phyloP scores from a whole-genome alignment of 2,329 filamentous ascomycete genomes.

The Emmonsiellopsis sp. region DNA sequence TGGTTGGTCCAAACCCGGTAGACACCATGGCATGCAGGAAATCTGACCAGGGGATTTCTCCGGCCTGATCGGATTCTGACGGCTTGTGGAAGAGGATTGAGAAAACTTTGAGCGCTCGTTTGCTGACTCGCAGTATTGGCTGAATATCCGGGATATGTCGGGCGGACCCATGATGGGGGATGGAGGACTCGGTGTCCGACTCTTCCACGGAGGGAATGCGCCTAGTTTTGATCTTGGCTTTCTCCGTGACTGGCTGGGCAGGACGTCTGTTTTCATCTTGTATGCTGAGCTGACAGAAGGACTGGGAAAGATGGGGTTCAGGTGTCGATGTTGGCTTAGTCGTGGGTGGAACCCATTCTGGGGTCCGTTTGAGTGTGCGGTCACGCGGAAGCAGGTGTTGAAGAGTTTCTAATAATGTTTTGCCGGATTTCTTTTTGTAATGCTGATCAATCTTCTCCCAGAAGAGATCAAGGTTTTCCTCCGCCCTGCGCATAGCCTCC shows the following conservation, averaged over 20 bases:
- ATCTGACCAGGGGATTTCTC: slow-evolving; percentile 44
- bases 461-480: slow-evolving; percentile 40
- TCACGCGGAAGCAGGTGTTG: slow-evolving; percentile 1
- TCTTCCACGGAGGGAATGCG: neutral
- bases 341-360: slow-evolving; percentile 36
- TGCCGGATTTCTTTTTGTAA: neutral
- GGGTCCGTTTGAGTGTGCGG: slow-evolving; percentile 35
- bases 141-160: slow-evolving; percentile 9
- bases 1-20: slow-evolving; percentile 44
- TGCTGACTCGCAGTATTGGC: slow-evolving; percentile 23
- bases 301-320: neutral
- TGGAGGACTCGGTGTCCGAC: neutral
- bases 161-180: neutral
- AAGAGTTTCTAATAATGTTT: slow-evolving; percentile 3
- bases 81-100: slow-evolving; percentile 31
- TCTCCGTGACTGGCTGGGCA: neutral
- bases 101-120: slow-evolving; percentile 34
- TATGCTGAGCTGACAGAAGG: neutral
- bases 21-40: slow-evolving; percentile 44
- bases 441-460: slow-evolving; percentile 31
- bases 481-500: slow-evolving; percentile 37
- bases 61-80: slow-evolving; percentile 25
- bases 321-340: neutral
- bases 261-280: neutral
- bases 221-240: slow-evolving; percentile 1